phyloP scores from a whole-genome alignment of 176 grass and related monocot genomes.

The Bonia amplexicaulis region DNA sequence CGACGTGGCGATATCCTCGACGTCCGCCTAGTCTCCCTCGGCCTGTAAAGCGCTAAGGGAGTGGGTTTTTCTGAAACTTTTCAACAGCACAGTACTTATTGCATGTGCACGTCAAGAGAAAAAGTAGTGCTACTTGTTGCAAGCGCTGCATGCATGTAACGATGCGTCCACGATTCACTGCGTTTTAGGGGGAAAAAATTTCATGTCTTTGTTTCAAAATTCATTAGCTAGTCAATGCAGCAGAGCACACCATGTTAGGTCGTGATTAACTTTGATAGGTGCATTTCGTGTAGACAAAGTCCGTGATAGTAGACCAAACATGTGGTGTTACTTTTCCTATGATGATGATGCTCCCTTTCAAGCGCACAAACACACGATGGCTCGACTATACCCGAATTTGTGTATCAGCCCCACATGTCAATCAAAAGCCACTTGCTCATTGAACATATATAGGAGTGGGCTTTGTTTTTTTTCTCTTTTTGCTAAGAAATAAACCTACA shows the following conservation, averaged over 20 bases:
- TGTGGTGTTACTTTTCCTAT: neutral
- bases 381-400: neutral
- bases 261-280: neutral
- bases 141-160: neutral
- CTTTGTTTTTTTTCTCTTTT: neutral
- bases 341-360: neutral
- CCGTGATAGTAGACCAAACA: neutral
- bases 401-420: neutral
- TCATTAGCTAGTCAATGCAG: neutral
- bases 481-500: neutral
- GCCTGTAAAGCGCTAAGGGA: neutral
- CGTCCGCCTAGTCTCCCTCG: neutral
- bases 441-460: neutral
- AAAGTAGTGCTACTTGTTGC: neutral
- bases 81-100: neutral
- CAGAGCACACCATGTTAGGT: neutral
- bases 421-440: neutral
- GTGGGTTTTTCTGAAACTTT: neutral
- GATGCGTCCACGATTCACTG: neutral
- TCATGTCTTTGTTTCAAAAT: neutral
- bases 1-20: conserved; percentile 15
- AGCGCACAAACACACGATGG: neutral
- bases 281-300: neutral
- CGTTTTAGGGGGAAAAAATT: neutral
- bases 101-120: neutral